Evolutionary conservation across 2,329 filamentous ascomycete genomes (phyloP).

Genomic region (Lasiodiplodia gonubiensis): DNA sequence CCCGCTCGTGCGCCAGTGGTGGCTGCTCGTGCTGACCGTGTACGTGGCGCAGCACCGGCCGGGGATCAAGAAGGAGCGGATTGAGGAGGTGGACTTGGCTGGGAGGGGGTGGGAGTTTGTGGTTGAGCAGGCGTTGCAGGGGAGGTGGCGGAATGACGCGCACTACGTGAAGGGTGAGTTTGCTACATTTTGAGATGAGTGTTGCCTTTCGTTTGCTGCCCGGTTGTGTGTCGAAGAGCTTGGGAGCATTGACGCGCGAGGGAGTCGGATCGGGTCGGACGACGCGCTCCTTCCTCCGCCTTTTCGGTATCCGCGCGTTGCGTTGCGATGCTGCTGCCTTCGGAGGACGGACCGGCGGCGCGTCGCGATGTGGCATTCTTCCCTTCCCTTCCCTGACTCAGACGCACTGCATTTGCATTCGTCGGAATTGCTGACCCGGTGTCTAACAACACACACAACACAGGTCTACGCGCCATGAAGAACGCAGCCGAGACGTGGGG

Average conservation of each 20-base stretch:
- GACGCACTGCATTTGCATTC: too few species aligned
- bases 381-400: neutral
- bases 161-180: constrained; percentile 78
- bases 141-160: constrained; percentile 71
- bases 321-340: too few species aligned
- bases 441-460: neutral
- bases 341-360: too few species aligned
- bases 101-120: constrained; percentile 79
- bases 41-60: constrained; percentile 81
- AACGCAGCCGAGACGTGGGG: constrained; percentile 78
- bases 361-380: neutral
- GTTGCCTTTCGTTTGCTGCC: too few species aligned
- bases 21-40: constrained; percentile 77
- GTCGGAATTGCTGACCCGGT: neutral
- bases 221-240: too few species aligned
- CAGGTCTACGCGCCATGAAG: constrained; percentile 75
- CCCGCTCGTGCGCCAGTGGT: constrained; percentile 82
- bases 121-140: constrained; percentile 71
- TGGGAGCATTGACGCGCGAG: too few species aligned
- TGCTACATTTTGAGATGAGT: neutral
- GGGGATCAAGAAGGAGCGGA: constrained; percentile 67
- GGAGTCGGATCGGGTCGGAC: too few species aligned
- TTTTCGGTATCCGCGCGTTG: too few species aligned
- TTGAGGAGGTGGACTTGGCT: constrained; percentile 65
- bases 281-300: too few species aligned